phyloP scores from a whole-genome alignment of 2,329 filamentous ascomycete genomes.

The Pyricularia sp. region DNA sequence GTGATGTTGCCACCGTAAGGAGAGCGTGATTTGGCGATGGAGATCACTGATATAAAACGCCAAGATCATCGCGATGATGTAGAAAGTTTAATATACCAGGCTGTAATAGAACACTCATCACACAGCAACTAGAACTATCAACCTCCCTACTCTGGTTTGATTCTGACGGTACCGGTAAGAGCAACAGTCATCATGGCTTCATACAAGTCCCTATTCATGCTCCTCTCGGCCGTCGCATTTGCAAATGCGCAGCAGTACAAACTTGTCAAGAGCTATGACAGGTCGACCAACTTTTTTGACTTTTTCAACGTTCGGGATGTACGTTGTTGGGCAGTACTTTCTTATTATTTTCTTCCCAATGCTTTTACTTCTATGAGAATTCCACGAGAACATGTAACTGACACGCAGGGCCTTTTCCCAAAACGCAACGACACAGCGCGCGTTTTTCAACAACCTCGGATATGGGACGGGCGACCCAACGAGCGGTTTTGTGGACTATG shows the following conservation, averaged over 20 bases:
- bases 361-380: too few relatives aligned
- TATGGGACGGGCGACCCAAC: slow-evolving; percentile 8
- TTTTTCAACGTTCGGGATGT: slow-evolving; percentile 3
- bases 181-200: not conserved
- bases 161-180: not conserved
- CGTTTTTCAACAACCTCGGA: slow-evolving; percentile 1
- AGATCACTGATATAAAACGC: not conserved
- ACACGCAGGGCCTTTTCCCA: not conserved
- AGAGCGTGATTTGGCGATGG: not conserved
- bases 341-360: not conserved
- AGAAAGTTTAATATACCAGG: not conserved
- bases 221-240: not conserved
- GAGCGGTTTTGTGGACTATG: slow-evolving; percentile 21
- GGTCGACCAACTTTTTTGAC: slow-evolving; percentile 1
- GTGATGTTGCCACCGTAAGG: not conserved
- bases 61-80: not conserved
- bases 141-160: not conserved
- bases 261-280: slow-evolving; percentile 3
- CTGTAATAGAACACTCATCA: not conserved
- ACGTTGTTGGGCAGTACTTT: not conserved
- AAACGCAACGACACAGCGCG: not conserved
- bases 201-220: not conserved
- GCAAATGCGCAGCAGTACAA: slow-evolving; percentile 1
- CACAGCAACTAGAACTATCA: not conserved
- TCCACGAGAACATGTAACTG: not conserved